Conservation (phyloP, 305 asterid genomes). For the Euphrasia arctica region DNA sequence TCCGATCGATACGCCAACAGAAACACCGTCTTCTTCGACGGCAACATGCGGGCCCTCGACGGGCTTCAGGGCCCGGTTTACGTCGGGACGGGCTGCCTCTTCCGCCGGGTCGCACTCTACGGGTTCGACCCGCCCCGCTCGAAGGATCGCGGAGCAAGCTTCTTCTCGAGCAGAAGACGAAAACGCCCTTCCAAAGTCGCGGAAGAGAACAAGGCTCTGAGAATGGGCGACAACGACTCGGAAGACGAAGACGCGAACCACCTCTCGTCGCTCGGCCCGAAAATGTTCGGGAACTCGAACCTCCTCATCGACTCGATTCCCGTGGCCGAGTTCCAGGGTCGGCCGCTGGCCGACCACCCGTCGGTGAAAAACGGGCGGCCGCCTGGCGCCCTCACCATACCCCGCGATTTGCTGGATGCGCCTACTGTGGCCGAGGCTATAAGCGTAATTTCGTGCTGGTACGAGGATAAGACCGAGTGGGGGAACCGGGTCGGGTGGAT, state of each 20-base stretch:
- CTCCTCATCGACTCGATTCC: constrained; percentile 43
- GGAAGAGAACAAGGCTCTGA: too few relatives aligned
- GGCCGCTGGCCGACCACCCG: constrained; percentile 74
- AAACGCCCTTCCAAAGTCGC: too few relatives aligned
- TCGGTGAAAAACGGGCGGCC: constrained; percentile 73
- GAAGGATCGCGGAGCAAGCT: constrained; percentile 22
- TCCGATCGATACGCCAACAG: constrained; percentile 71
- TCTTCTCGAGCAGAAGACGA: too few relatives aligned
- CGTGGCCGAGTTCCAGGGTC: constrained; percentile 69
- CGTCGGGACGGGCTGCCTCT: constrained; percentile 74
- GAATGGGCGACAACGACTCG: too few relatives aligned
- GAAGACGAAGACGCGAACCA: too few relatives aligned
- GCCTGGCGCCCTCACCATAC: constrained; percentile 59
- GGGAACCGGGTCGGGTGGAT: constrained; percentile 80
- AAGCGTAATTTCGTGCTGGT: constrained; percentile 74
- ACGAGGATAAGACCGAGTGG: constrained; percentile 77
- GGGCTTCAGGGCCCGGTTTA: constrained; percentile 78
- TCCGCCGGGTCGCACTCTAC: constrained; percentile 61
- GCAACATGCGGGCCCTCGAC: constrained; percentile 74
- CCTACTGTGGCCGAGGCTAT: constrained; percentile 74
- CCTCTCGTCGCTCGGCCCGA: constrained; percentile 40
- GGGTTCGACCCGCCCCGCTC: constrained; percentile 81
- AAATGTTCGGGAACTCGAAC: constrained; percentile 48
- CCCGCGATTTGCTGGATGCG: constrained; percentile 63
- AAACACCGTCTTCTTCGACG: constrained; percentile 68